These are phyloP conservation scores for Xylaria castorea DNA, from an alignment of 495 filamentous ascomycete species.

Conservation along the genomic window DNA sequence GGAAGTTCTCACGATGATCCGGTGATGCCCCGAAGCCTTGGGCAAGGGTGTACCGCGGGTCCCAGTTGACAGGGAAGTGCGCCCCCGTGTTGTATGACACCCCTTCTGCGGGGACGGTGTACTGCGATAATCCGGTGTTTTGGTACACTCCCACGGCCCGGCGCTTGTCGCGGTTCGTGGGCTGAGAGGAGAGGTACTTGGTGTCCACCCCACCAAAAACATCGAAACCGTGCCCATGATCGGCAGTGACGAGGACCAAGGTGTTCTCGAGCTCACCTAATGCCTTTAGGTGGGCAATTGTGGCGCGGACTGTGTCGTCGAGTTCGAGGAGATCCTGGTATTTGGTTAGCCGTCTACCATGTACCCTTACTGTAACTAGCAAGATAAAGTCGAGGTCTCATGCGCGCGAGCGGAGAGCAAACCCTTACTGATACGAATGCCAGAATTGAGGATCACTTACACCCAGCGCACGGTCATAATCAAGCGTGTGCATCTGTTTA, in stretches of 20 bases:
- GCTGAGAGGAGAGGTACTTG: conserved; percentile 66
- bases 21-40: conserved; percentile 68
- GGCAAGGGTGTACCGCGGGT: conserved; percentile 75
- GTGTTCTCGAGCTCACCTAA: conserved; percentile 68
- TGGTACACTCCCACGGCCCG: conserved; percentile 70
- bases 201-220: conserved; percentile 58
- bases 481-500: conserved; percentile 79
- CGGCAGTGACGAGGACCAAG: conserved; percentile 72
- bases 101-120: conserved; percentile 54
- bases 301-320: conserved; percentile 74
- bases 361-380: background rate
- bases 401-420: background rate
- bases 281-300: conserved; percentile 64
- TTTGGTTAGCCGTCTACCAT: background rate
- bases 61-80: conserved; percentile 77
- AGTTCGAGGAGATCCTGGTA: conserved; percentile 70
- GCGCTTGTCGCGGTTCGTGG: conserved; percentile 68
- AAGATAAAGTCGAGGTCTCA: background rate
- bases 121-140: conserved; percentile 72
- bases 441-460: conserved; percentile 12
- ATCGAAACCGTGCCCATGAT: conserved; percentile 81
- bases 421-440: background rate
- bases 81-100: conserved; percentile 66
- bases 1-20: conserved; percentile 71
- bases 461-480: conserved; percentile 77